Base-by-base conservation (phyloP, 345 rosid genomes). In the Rubroshorea leprosula region DNA sequence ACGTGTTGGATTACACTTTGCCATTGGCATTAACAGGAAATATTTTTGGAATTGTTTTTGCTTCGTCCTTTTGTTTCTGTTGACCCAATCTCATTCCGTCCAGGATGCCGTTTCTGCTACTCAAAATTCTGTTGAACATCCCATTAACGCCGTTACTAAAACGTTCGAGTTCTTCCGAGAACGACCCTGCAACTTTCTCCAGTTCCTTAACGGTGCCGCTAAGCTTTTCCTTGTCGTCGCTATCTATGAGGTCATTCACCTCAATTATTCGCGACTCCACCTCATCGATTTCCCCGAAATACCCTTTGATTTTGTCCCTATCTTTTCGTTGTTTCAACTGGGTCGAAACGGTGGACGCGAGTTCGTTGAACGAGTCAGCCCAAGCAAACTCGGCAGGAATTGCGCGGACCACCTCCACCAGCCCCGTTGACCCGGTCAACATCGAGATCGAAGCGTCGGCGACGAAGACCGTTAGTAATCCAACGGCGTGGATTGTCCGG, bases 401-500 rank as follows among this genome's bases (percentile, higher is more conserved):
- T 18, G 52, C 47, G 13, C 64, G 55, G 17, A 23, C 14, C 24
- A 29, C 55, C 0, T 4, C 29, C 9, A 35, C 17, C 12, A 26
- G 18, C 16, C 1, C 55, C 5, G 46, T 22, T 10, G 17, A 27
- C 3, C 64, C 64, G 47, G 21, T 9, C 27, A 60, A 27, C 55
- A 23, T 38, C 27, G 64, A 60, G 20, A 49, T 23, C 47, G 49
- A n/a, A 15, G n/a, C 64, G 5, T 26, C 64, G 12, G 55, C 64
- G 31, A 49, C 27, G 27, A 60, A 60, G 27, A 49, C 55, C 17
- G 64, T 50, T n/a, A 47, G 1, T 6, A 60, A 38, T 49, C 44
- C 64, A 20, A 60, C 64, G 48, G 64, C 64, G 29, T 49, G 6
- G 27, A 60, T 22, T 26, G 41, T 60, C 23, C 64, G 45, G 8